Base-by-base conservation (phyloP, 177 flowering plant genomes). In the Vitis hybrid region DNA sequence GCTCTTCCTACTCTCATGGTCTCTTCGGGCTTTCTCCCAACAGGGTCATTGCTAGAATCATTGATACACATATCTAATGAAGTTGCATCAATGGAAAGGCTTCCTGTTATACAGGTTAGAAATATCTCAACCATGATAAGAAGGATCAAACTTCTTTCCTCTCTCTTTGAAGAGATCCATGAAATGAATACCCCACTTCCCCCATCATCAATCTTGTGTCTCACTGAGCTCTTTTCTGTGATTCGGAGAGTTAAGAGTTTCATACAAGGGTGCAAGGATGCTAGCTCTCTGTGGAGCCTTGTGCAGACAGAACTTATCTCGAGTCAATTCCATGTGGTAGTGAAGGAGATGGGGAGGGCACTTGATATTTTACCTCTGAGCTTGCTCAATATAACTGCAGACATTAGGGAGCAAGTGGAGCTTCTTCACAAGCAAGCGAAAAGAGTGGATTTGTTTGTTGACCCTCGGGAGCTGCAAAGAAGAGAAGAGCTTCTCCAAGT, bases 381-480 rank as follows among this genome's bases (percentile, higher is more conserved):
- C 70, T 75, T 89, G 81, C 83, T 91, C 10, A 72, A 79, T 16
- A 50, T 89, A 29, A 80, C 82, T 1, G 65, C 78, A 0, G 97
- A 89, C 70, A 81, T 71, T 19, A 78, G 82, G 73, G 93, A 91
- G 79, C 93, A 91, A 79, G 83, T 91, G 18, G 93, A 86, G 80
- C 89, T 91, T 72, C 86, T 87, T 51, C 92, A 82, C 76, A 87
- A 70, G 76, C 93, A 91, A 58, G 82, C 85, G 0, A 88, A 77
- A 60, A 76, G 86, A 53, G 84, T 73, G 0, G 81, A 82, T 8
- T 62, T 84, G 67, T 76, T 79, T 49, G 69, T 82, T 50, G 89
- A 87, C 45, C 67, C 79, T 29, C 31, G 26, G 57, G 92, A 89
- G 73, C 55, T 79, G 72, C 82, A 76, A 39, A 79, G 76, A 68